These are phyloP conservation scores for Physaria fendleri DNA, from an alignment of 345 rosid species.

Conservation along the genomic window DNA sequence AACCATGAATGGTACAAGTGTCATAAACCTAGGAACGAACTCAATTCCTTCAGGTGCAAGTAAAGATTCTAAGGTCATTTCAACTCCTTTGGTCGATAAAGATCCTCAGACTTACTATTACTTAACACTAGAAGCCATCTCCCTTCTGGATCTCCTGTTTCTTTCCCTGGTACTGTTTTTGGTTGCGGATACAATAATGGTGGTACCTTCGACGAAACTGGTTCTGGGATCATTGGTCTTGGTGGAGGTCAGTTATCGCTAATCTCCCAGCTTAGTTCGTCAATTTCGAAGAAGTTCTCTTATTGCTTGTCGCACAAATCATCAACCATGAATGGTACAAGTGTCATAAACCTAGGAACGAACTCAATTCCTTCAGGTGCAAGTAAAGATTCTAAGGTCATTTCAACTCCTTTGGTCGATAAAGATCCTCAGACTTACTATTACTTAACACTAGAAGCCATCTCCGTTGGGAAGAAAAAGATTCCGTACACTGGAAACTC, in stretches of 20 bases:
- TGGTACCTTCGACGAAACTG: constrained; percentile 33
- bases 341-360: constrained; percentile 48
- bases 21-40: constrained; percentile 43
- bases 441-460: constrained; percentile 33
- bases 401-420: constrained; percentile 41
- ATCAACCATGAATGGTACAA: constrained; percentile 19
- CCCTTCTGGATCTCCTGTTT: constrained; percentile 30
- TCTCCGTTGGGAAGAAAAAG: constrained; percentile 37
- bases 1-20: constrained; percentile 26
- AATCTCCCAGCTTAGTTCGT: constrained; percentile 39
- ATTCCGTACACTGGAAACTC: constrained; percentile 28
- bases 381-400: constrained; percentile 5
- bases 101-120: constrained; percentile 39
- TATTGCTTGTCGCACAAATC: constrained; percentile 49
- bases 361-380: constrained; percentile 39
- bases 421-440: constrained; percentile 41
- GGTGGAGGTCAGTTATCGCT: constrained; percentile 51
- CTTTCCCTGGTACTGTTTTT: constrained; percentile 28
- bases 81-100: constrained; percentile 41
- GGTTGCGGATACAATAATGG: constrained; percentile 53
- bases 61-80: constrained; percentile 8
- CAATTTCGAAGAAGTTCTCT: constrained; percentile 47
- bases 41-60: constrained; percentile 38
- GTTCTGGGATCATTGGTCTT: constrained; percentile 54
- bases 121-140: constrained; percentile 35